These are phyloP conservation scores for Macrocybe sp. DNA, from an alignment of 1,284 basidiomycete genomes.

Conservation along the genomic window DNA sequence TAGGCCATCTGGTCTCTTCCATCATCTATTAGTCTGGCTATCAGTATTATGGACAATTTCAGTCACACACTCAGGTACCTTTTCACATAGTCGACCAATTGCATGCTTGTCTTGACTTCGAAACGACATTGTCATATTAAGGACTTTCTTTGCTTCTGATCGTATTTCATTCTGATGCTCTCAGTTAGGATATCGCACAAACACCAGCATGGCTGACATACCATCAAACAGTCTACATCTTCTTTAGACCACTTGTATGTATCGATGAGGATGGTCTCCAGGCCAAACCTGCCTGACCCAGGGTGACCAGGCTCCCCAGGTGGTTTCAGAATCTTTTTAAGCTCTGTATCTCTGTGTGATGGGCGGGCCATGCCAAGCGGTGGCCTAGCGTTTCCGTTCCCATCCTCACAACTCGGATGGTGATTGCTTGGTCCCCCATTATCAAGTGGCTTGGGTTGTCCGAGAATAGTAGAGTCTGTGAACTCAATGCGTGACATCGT, in stretches of 20 bases:
- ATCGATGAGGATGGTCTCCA: neutral
- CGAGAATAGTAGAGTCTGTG: neutral
- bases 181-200: neutral
- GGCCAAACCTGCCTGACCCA: slow-evolving; percentile 1
- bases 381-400: too few species aligned
- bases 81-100: slow-evolving; percentile 2
- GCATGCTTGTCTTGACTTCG: slow-evolving; percentile 2
- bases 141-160: neutral
- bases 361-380: too few species aligned
- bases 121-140: slow-evolving; percentile 3
- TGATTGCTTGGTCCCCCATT: too few species aligned
- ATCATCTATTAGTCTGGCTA: too few species aligned
- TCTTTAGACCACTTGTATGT: slow-evolving; percentile 1
- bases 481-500: slow-evolving; percentile 5
- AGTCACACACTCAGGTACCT: neutral
- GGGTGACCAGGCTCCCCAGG: slow-evolving; percentile 4
- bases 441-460: too few species aligned
- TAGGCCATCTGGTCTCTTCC: neutral
- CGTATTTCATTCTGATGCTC: neutral
- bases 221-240: slow-evolving; percentile 1
- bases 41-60: too few species aligned
- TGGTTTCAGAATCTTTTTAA: slow-evolving; percentile 4
- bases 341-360: neutral
- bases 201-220: neutral
- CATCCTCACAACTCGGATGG: too few species aligned